Evolutionary conservation across 768 basidiomycete genomes (phyloP), one percentile per base, ranked within the genome.

Genomic region (Xerocomus potaroensis): DNA sequence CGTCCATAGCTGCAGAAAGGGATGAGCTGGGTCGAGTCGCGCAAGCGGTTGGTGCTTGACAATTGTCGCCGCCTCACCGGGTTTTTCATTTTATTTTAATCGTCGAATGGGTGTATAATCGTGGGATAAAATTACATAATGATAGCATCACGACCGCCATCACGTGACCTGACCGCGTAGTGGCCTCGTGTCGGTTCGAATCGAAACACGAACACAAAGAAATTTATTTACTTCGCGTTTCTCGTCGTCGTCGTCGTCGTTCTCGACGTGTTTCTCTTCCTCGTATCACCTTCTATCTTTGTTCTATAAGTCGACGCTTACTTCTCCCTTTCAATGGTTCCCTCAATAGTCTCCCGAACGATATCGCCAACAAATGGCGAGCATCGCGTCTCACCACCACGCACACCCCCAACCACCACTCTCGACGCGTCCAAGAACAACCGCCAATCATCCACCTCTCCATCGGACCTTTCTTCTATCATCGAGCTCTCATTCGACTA

Each of bases 401-500:
- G 43, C 22, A 66, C 64, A 10, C 64, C 64, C 3, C 64, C 64
- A 37, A 52, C 49, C 16, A 34, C 45, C 42, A 49, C 54, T n/a
- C 55, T 64, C 31, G 66, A 65, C 47, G 58, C 55, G 45, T 50
- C 66, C n/a, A 65, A 67, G 57, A 63, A 57, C 35, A 54, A 32
- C 48, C 66, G 66, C 27, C 69, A 57, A 30, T 4, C 59, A 15
- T 70, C 67, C 7, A 59, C 64, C 18, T 61, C 72, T 8, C 66
- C 67, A 41, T 75, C 74, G 4, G 75, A 76, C 41, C 73, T 75
- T 32, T 72, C 74, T 1, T 71, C 71, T 2, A 60, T 75, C 42
- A 67, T 71, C 11, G 73, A 77, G 31, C 71, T 76, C 48, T 76
- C 74, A 3, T 76, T 76, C 45, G 70, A 71, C 51, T 76, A 76